These are phyloP conservation scores for Monosporascus sp. DNA, from an alignment of 2,329 filamentous ascomycete genomes.

Conservation along the genomic window DNA sequence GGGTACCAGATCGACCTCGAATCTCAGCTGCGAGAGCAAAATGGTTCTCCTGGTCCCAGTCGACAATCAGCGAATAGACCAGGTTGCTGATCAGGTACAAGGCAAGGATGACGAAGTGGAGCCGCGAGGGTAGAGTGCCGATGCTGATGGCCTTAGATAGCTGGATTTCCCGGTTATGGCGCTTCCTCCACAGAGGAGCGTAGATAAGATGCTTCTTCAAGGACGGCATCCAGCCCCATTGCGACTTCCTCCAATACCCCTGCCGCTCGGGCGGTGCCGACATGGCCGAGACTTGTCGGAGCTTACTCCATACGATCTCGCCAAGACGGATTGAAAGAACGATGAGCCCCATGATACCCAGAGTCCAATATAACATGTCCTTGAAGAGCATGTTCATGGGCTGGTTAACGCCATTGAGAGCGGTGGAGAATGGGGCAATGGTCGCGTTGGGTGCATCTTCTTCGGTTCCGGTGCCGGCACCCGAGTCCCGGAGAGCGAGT, in stretches of 20 bases:
- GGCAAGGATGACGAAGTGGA: slow-evolving; percentile 54
- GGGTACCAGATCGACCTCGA: slow-evolving; percentile 76
- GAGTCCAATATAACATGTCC: slow-evolving; percentile 54
- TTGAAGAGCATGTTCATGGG: slow-evolving; percentile 51
- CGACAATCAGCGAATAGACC: slow-evolving; percentile 56
- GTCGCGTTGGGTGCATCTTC: slow-evolving; percentile 34
- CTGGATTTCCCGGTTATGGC: slow-evolving; percentile 63
- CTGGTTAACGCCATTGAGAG: slow-evolving; percentile 58
- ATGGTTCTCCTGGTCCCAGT: slow-evolving; percentile 53
- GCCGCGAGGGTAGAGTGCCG: slow-evolving; percentile 59
- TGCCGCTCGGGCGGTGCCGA: slow-evolving; percentile 46
- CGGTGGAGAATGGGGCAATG: slow-evolving; percentile 50
- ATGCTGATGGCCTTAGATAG: slow-evolving; percentile 52
- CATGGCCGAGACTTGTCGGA: slow-evolving; percentile 58
- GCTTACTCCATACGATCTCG: slow-evolving; percentile 49
- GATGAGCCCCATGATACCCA: slow-evolving; percentile 50
- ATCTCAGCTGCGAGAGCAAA: slow-evolving; percentile 72
- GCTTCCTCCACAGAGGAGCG: slow-evolving; percentile 58
- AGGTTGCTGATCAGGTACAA: slow-evolving; percentile 57
- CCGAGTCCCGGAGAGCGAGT: slow-evolving; percentile 21
- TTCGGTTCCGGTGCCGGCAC: slow-evolving; percentile 11
- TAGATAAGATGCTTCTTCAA: slow-evolving; percentile 60
- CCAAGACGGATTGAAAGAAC: slow-evolving; percentile 49
- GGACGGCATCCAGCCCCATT: slow-evolving; percentile 56
- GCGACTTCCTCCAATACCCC: slow-evolving; percentile 52